These are phyloP conservation scores for Scedosporium dehoogii DNA, from an alignment of 2,329 filamentous ascomycete species.

Conservation along the genomic window DNA sequence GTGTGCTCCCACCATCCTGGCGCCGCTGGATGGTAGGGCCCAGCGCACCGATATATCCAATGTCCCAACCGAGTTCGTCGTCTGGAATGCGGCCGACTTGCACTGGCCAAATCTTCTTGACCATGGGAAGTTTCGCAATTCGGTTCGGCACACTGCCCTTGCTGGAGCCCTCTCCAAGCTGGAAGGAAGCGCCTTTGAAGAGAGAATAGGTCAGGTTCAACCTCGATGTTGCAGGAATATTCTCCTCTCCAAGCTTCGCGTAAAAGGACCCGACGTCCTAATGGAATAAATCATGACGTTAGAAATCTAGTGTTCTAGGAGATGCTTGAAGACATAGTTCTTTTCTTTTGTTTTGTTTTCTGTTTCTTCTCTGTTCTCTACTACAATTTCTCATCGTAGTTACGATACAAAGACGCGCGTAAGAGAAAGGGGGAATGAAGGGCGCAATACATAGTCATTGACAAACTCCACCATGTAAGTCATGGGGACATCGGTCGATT, in stretches of 20 bases:
- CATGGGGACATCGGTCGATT: constrained; percentile 1
- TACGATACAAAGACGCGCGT: not conserved
- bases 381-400: not conserved
- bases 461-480: constrained; percentile 7
- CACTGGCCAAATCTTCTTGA: constrained; percentile 28
- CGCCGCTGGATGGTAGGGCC: constrained; percentile 5
- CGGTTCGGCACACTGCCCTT: constrained; percentile 20
- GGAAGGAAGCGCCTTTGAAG: constrained; percentile 45
- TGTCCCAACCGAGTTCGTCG: constrained; percentile 32
- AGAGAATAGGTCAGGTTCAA: constrained; percentile 39
- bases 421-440: not conserved
- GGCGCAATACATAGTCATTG: constrained; percentile 2
- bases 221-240: constrained; percentile 25
- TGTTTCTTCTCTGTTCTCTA: not conserved
- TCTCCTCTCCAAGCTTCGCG: not conserved
- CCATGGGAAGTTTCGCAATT: constrained; percentile 10
- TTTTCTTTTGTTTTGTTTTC: not conserved
- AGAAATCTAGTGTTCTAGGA: not conserved
- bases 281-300: not conserved
- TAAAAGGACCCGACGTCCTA: constrained; percentile 5
- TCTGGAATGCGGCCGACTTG: constrained; percentile 39
- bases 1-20: constrained; percentile 6
- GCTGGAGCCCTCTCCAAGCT: constrained; percentile 35
- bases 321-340: not conserved
- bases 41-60: constrained; percentile 32